These are phyloP conservation scores for Plasmodium berghei DNA, from an alignment of 169 alveolate genomes.

Conservation along the genomic window DNA sequence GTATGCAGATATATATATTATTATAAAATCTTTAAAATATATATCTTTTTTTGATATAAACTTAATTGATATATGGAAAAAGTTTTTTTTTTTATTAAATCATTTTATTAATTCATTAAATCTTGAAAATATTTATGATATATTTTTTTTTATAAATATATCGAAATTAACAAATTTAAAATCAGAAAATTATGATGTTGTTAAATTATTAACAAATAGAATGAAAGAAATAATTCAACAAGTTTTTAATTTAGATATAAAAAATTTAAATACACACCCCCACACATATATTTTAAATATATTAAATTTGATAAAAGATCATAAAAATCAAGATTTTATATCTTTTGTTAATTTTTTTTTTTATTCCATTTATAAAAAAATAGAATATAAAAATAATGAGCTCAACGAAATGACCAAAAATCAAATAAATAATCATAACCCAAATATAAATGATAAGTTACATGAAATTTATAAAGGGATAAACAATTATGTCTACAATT, in stretches of 20 bases:
- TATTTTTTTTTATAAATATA: conserved; percentile 40
- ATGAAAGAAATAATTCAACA: conserved; percentile 20
- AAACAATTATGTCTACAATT: conserved; percentile 30
- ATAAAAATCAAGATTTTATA: conserved; percentile 5
- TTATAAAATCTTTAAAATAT: conserved; percentile 51
- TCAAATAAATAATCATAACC: background rate
- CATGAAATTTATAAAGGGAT: conserved; percentile 5
- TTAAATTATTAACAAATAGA: conserved; percentile 19
- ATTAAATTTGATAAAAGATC: conserved; percentile 6
- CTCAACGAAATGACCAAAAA: background rate
- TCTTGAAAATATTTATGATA: conserved; percentile 48
- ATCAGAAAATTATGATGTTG: conserved; percentile 53
- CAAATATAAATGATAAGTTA: background rate
- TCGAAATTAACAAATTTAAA: conserved; percentile 28
- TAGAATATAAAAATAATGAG: background rate
- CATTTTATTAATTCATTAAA: conserved; percentile 44
- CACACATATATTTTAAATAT: conserved; percentile 50
- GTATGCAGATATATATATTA: conserved; percentile 47
- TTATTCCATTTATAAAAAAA: conserved; percentile 29
- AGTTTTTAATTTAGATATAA: conserved; percentile 6
- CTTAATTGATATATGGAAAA: conserved; percentile 32
- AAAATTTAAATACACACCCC: conserved; percentile 31
- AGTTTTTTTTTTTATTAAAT: conserved; percentile 34
- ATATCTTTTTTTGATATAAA: conserved; percentile 43
- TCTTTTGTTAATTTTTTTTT: conserved; percentile 17